These are phyloP conservation scores for Scytalidium sp. DNA, from an alignment of 2,329 filamentous ascomycete genomes.

Conservation along the genomic window DNA sequence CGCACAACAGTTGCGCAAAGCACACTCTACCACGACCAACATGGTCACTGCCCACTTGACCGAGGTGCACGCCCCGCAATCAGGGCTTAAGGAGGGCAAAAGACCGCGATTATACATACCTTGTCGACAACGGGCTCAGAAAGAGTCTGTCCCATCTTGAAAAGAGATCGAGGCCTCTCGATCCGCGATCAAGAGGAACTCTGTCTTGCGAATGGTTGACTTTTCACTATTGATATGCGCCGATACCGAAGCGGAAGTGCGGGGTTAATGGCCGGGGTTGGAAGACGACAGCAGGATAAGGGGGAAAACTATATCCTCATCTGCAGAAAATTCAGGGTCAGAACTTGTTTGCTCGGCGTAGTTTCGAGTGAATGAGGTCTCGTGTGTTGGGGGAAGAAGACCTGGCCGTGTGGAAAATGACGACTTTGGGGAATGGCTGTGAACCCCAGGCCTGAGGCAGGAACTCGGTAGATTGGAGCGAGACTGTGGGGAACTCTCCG, in stretches of 20 bases:
- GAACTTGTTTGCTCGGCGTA: neutral
- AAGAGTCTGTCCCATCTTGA: conserved; percentile 92
- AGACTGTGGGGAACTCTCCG: neutral
- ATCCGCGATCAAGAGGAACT: conserved; percentile 19
- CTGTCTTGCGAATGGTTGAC: conserved; percentile 1
- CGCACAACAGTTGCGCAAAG: neutral
- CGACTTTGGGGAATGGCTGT: neutral
- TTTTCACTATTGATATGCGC: conserved; percentile 13
- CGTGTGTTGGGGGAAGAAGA: neutral
- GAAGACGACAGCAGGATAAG: neutral
- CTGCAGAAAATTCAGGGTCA: conserved; percentile 6
- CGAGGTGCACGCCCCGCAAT: neutral
- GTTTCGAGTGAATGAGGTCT: neutral
- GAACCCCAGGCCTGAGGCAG: neutral
- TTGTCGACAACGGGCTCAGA: conserved; percentile 99
- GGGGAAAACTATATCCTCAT: conserved; percentile 18
- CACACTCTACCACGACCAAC: neutral
- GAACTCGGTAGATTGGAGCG: neutral
- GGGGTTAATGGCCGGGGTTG: conserved; percentile 17
- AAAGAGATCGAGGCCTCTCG: conserved; percentile 18
- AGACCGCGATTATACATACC: conserved; percentile 55
- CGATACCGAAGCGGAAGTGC: conserved; percentile 18
- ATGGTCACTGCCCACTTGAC: neutral
- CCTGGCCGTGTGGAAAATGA: neutral
- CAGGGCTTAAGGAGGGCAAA: conserved; percentile 2